Base-by-base conservation (phyloP, 352 stramenopile species). In the Phytophthora crassamura region DNA sequence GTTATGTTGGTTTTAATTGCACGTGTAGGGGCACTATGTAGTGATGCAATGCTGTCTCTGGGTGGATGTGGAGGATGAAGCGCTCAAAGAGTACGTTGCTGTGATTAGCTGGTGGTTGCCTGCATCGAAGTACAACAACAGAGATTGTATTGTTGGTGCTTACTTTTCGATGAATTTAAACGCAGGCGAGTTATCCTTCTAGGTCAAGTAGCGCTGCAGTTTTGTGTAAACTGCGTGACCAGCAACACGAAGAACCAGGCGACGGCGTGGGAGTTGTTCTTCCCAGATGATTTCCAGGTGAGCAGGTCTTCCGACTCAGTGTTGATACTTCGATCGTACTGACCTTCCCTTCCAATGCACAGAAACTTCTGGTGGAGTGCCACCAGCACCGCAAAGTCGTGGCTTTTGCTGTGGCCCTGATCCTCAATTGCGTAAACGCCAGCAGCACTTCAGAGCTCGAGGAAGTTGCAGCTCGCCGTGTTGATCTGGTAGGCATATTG, bases 301-400 rank as follows among this genome's bases (percentile, higher is more conserved):
- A 16, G 60, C 53, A 14, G 14, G n/a, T 12, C 15, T 8, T 41
- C n/a, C 28, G 15, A 28, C n/a, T 54, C 9, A 40, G n/a, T 20
- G 25, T 4, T 54, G 32, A 41, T 15, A 32, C 28, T 32, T 32
- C 6, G 28, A 32, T 8, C 15, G 12, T 14, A 10, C 38, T 51
- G 33, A 50, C 36, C 57, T 60, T 34, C 40, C n/a, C 5, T 22
- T 67, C 7, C 40, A 34, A 40, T 59, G 12, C 15, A 25, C 42
- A 94, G 86, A 93, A 92, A 93, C 59, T 93, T 5, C 63, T 95
- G 22, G 78, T 93, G 9, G 86, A 95, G 50, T 93, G 82, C 34
- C 86, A 95, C 18, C 62, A 83, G 58, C 69, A 93, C 45, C 86
- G 86, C 30, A 95, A 95, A 58, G 54, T 95, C 47, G 64, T 92